A percentile compares a stretch with the other conserved stretches of the same genome.
These are phyloP conservation scores for Hanseniaspora uvarum DNA, from an alignment of 1,139 yeast genomes.

Conservation along the genomic window DNA sequence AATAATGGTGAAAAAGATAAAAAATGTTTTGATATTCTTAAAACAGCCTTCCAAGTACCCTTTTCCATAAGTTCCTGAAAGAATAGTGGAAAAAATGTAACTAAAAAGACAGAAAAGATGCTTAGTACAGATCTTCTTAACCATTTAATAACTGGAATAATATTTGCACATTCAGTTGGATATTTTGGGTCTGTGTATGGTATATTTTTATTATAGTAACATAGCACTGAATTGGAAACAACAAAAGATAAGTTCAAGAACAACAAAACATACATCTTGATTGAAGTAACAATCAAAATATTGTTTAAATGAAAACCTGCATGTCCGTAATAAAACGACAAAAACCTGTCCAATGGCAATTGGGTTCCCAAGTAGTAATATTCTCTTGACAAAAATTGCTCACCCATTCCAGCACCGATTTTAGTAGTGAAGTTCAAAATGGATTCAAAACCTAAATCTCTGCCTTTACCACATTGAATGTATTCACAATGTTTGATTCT, in stretches of 20 bases:
- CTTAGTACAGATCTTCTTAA: conserved; percentile 93
- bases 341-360: conserved; percentile 90
- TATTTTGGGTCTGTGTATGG: conserved; percentile 76
- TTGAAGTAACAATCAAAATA: conserved; percentile 85
- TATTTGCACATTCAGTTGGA: conserved; percentile 91
- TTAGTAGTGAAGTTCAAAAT: conserved; percentile 96
- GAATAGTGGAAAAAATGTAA: conserved; percentile 88
- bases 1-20: conserved; percentile 88
- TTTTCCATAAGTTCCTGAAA: conserved; percentile 96
- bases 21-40: conserved; percentile 83
- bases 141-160: conserved; percentile 89
- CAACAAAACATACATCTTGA: conserved; percentile 85
- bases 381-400: conserved; percentile 96
- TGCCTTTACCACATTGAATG: conserved; percentile 99
- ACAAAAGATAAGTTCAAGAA: conserved; percentile 83
- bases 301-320: conserved; percentile 99
- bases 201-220: conserved; percentile 70
- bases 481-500: conserved; percentile 98
- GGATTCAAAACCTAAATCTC: conserved; percentile 98
- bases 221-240: conserved; percentile 80
- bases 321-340: conserved; percentile 95
- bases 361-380: conserved; percentile 96
- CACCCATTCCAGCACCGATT: conserved; percentile 99
- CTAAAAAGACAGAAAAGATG: conserved; percentile 96
- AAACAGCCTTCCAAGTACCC: conserved; percentile 92